Conservation (phyloP, 2,329 filamentous ascomycete species). For the Emericellopsis atlantica region DNA sequence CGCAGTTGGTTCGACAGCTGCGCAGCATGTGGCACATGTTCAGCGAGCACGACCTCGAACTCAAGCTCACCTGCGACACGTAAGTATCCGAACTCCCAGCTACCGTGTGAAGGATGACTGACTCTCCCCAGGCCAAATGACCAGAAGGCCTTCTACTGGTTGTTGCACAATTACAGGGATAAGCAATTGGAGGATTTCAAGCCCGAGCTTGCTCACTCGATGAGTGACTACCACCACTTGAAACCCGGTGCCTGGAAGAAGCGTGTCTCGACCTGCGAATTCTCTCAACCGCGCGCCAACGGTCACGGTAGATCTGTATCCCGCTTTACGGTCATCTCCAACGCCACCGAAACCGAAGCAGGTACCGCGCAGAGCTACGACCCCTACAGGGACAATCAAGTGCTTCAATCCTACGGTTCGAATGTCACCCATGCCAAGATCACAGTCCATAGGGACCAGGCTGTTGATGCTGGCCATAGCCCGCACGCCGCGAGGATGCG, state of each 20-base stretch:
- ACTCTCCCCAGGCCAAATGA: conserved; percentile 57
- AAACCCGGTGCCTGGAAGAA: conserved; percentile 44
- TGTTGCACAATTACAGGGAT: conserved; percentile 71
- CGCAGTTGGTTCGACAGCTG: conserved; percentile 72
- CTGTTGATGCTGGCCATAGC: conserved; percentile 4
- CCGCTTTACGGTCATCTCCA: conserved; percentile 54
- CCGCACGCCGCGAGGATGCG: conserved; percentile 18
- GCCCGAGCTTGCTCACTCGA: conserved; percentile 66
- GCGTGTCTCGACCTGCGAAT: conserved; percentile 49
- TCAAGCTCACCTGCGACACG: conserved; percentile 53
- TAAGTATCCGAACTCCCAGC: conserved; percentile 25
- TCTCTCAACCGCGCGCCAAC: conserved; percentile 30
- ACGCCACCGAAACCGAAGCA: conserved; percentile 36
- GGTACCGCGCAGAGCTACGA: conserved; percentile 60
- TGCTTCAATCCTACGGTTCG: conserved; percentile 23
- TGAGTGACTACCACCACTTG: conserved; percentile 83
- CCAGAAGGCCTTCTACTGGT: conserved; percentile 85
- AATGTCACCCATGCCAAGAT: conserved; percentile 53
- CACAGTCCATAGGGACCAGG: conserved; percentile 47
- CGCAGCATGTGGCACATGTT: conserved; percentile 86
- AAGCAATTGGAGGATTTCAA: conserved; percentile 82
- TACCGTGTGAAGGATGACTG: conserved; percentile 7
- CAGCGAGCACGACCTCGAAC: conserved; percentile 56
- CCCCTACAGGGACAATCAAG: conserved; percentile 61
- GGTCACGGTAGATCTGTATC: conserved; percentile 42